These are phyloP conservation scores for Colletotrichum sp. DNA, from an alignment of 2,329 filamentous ascomycete species.

Conservation along the genomic window DNA sequence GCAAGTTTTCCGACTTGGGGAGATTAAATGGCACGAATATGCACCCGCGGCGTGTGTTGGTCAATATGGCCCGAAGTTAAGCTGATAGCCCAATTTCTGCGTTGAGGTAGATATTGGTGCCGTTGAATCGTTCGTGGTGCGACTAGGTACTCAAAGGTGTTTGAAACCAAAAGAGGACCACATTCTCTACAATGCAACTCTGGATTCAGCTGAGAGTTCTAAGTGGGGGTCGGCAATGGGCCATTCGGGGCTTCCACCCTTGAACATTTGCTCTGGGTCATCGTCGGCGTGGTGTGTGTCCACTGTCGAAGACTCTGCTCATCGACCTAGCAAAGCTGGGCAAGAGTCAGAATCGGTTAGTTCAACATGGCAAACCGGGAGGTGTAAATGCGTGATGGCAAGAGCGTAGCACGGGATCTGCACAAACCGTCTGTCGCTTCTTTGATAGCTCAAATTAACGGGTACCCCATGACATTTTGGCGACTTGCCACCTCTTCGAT, in stretches of 20 bases:
- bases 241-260: not conserved
- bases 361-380: not conserved
- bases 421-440: not conserved
- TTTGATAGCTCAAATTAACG: not conserved
- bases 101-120: not conserved
- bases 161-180: not conserved
- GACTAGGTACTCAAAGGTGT: not conserved
- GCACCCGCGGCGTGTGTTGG: not conserved
- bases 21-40: not conserved
- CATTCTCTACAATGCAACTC: not conserved
- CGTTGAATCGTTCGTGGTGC: not conserved
- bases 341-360: not conserved
- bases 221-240: not conserved
- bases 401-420: constrained; percentile 7
- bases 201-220: not conserved
- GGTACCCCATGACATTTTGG: not conserved
- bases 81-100: not conserved
- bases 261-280: not conserved
- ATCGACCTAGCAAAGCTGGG: not conserved
- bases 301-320: not conserved
- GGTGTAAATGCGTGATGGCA: not conserved
- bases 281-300: not conserved
- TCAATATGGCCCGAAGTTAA: not conserved
- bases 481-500: not conserved
- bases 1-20: not conserved